A percentile compares a stretch with the other conserved stretches of the same genome.
Conservation (phyloP, 176 grass and related monocot species). For the Coix lacrymajobi region DNA sequence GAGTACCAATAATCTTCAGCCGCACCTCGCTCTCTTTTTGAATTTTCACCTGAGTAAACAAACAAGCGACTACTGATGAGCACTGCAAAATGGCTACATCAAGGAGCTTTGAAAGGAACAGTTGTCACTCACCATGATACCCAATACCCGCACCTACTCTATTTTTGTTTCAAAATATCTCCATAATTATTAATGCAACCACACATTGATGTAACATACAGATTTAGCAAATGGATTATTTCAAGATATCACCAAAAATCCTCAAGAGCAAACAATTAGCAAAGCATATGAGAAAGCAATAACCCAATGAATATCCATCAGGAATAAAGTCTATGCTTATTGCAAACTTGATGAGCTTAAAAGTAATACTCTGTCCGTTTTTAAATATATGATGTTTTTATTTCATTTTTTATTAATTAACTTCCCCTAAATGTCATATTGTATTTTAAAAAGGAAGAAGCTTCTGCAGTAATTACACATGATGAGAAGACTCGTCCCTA, state of each 20-base stretch:
- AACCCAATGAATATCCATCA: not conserved
- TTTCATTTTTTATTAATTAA: not conserved
- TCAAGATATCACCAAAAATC: not conserved
- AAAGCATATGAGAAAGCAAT: not conserved
- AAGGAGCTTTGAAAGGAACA: not conserved
- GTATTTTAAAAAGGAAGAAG: not conserved
- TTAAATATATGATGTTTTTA: not conserved
- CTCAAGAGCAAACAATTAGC: not conserved
- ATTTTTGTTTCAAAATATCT: not conserved
- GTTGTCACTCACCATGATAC: not conserved
- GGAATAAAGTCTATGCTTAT: not conserved
- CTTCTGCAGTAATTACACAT: not conserved
- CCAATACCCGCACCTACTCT: not conserved
- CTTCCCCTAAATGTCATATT: not conserved
- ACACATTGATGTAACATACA: not conserved
- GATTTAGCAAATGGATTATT: not conserved
- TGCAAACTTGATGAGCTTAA: not conserved
- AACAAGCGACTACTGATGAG: not conserved
- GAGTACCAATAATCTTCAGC: conserved; percentile 95
- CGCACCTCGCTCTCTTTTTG: conserved; percentile 96
- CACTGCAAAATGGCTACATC: not conserved
- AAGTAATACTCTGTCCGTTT: not conserved
- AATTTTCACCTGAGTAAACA: conserved; percentile 79
- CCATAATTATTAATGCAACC: not conserved
- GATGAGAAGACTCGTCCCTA: not conserved